Evolutionary conservation across 306 rosid species (phyloP), one percentile per base, ranked within the genome.

Genomic region (Inga leiocalycina): DNA sequence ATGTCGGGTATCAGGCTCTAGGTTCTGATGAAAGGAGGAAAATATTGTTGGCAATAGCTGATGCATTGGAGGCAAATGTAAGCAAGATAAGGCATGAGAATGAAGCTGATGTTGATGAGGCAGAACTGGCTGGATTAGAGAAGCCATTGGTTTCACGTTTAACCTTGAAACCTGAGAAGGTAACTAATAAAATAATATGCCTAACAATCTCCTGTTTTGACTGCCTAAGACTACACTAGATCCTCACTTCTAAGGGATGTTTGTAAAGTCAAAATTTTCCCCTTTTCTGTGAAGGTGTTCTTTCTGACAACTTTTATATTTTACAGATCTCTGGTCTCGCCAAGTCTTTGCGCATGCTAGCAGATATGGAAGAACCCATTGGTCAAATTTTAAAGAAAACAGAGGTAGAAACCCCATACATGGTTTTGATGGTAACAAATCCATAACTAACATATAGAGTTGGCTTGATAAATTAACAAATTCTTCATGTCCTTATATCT

Each of bases 341-440:
- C 57, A 91, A 77, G 76, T 90, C 99, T 24, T 52, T 95, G 61
- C 97, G 97, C 48, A 88, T 85, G 79, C 88, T 95, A 78, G 97
- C 98, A 3, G 88, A 92, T 79, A 92, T 93, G 98, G 89, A 91
- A 61, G 99, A 95, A 79, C 97, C 99, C 75, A 52, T 95, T 77
- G 97, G 96, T 79, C 91, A 81, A 68, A 84, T 92, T 81, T 86
- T 91, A 49, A 88, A 81, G 90, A 92, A 89, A 90, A 92, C 88
- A 20, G 98, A 93, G 94, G 99, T 96, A 64, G 75, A 79, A 81
- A 76, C 48, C 52, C 80, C 52, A 12, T 46, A 10, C 76, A 65
- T 62, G 69, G 43, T 84, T 83, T 59, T 79, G 44, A 46, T 24
- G 10, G 56, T 51, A 49, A 22, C 30, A 35, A 76, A 22, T 20